Conservation (phyloP, 2,329 filamentous ascomycete genomes). For the Arthrobotrys sinensis region DNA sequence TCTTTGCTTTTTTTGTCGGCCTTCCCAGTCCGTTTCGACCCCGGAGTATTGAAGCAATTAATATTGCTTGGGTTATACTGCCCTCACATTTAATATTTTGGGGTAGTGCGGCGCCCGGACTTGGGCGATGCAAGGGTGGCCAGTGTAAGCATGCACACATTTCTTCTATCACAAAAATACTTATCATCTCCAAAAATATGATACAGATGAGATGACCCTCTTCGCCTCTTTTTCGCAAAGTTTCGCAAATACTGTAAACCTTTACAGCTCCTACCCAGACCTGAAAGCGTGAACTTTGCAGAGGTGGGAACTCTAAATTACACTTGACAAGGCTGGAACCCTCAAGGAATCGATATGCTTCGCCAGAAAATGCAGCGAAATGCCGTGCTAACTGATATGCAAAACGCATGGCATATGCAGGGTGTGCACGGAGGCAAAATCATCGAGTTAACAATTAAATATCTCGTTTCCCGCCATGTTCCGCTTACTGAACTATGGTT, state of each 20-base stretch:
- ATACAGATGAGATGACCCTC: conserved; percentile 33
- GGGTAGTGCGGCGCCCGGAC: conserved; percentile 51
- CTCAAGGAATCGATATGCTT: conserved; percentile 49
- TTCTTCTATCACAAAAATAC: conserved; percentile 44
- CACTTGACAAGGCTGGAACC: conserved; percentile 33
- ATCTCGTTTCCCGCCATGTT: conserved; percentile 59
- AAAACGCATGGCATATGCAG: conserved; percentile 33
- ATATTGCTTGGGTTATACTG: neutral
- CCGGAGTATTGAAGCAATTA: neutral
- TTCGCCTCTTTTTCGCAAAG: conserved; percentile 38
- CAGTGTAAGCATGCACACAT: conserved; percentile 18
- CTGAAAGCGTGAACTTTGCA: neutral
- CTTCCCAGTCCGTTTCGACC: conserved; percentile 11
- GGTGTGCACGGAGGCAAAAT: conserved; percentile 22
- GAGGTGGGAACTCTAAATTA: conserved; percentile 49
- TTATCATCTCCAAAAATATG: conserved; percentile 41
- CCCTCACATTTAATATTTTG: conserved; percentile 33
- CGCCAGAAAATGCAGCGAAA: conserved; percentile 35
- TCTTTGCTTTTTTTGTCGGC: conserved; percentile 11
- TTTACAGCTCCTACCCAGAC: neutral
- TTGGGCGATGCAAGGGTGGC: conserved; percentile 54
- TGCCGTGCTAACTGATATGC: conserved; percentile 24
- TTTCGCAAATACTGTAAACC: conserved; percentile 41
- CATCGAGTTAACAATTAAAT: conserved; percentile 43
- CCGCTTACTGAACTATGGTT: conserved; percentile 56